Percentiles rank a stretch among this genome's conserved stretches.
Evolutionary conservation across 306 rosid species (phyloP).

Genomic region (Lagenaria siceraria): DNA sequence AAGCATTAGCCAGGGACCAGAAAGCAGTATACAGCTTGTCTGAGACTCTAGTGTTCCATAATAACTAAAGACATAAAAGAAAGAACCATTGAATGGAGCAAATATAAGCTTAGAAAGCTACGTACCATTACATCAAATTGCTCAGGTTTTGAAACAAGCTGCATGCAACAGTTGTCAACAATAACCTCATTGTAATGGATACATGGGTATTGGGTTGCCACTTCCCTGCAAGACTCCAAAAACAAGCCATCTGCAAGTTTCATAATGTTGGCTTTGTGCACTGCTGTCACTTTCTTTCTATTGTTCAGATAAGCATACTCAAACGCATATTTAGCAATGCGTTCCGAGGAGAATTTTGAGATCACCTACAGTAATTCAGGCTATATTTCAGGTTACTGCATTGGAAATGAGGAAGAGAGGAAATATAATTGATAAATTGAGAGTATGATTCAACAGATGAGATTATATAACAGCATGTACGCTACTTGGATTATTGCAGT

Average conservation of each 20-base stretch:
- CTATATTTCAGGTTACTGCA: neutral
- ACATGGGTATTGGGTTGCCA: conserved; percentile 43
- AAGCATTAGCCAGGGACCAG: neutral
- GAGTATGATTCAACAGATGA: neutral
- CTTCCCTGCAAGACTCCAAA: conserved; percentile 63
- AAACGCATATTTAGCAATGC: conserved; percentile 67
- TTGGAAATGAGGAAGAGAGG: neutral
- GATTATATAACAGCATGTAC: neutral
- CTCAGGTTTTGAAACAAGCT: conserved; percentile 10
- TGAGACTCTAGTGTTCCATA: neutral
- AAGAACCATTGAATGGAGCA: neutral
- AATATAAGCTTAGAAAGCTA: neutral
- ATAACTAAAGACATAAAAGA: neutral
- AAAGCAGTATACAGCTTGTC: neutral
- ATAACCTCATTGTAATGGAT: conserved; percentile 53
- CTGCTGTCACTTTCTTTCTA: conserved; percentile 87
- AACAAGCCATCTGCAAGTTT: conserved; percentile 89
- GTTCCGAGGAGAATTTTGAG: neutral
- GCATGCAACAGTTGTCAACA: conserved; percentile 76
- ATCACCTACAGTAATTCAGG: conserved; percentile 4
- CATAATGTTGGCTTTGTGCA: conserved; percentile 96
- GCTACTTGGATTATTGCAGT: neutral
- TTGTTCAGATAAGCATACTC: conserved; percentile 86
- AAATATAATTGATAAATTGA: neutral
- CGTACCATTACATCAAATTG: conserved; percentile 11